Evolutionary conservation across 23 red algal genomes (phyloP), one percentile per base, ranked within the genome.

Genomic region (Pyropia yezoensis): DNA sequence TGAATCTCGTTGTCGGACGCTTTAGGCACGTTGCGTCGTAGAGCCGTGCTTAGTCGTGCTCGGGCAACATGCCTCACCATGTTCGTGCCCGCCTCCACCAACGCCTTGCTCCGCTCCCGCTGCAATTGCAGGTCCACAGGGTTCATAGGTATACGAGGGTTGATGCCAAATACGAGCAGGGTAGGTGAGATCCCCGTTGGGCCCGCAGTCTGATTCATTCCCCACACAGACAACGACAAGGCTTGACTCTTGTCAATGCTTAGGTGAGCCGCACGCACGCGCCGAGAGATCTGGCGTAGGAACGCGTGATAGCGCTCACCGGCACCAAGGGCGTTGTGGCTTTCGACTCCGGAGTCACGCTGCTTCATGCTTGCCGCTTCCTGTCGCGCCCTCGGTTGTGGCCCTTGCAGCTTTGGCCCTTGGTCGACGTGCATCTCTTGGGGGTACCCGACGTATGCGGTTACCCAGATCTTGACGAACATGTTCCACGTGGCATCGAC

Each of bases 161-260:
- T 18, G 34, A 74, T 60, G 15, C 69, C 53, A 55, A 74, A 74
- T 19, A 74, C 53, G 32, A 74, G 24, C 33, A 74, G 61, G 15
- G 22, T 7, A 3, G 53, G 52, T 0, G 49, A 27, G 13, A 74
- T 27, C 20, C 69, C 69, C 34, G 3, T 25, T 0, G 69, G 69
- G 15, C 69, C 69, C 15, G 69, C 53, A 17, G 52, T 74, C 26
- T 74, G 19, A 19, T 62, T 74, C 16, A 74, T 57, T 7, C 52
- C 69, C 27, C 18, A 59, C 4, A 74, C 30, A 0, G 51, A 21
- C 17, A 63, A 15, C 2, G 1, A 30, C 13, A 74, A 25, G 3
- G 16, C 16, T 14, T 25, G 21, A 6, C 4, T 1, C 15, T 74
- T 59, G 16, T 22, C 22, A 13, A 74, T 14, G 3, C 5, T 62